A percentile compares a stretch with the other conserved stretches of the same genome.
Conservation (phyloP, 2,329 filamentous ascomycete genomes). For the Aspergillus awamori region DNA sequence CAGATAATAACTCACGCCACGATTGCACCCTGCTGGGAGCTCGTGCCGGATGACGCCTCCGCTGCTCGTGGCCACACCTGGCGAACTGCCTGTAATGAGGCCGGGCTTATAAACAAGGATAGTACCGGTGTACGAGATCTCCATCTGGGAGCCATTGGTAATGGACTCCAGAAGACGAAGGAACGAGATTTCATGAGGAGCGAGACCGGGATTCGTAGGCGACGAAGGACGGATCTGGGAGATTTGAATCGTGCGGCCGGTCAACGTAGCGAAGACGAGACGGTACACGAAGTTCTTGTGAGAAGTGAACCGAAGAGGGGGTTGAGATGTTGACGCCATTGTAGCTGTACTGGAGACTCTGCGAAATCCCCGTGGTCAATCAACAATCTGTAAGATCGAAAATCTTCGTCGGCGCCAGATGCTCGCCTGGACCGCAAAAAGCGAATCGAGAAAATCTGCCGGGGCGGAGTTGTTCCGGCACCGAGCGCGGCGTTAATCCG, state of each 20-base stretch:
- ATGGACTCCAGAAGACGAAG: constrained; percentile 90
- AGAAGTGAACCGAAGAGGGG: constrained; percentile 73
- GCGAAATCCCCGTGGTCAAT: constrained; percentile 14
- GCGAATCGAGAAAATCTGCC: constrained; percentile 37
- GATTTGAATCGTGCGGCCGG: constrained; percentile 85
- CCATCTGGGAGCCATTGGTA: constrained; percentile 92
- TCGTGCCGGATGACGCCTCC: constrained; percentile 79
- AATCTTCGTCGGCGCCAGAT: constrained; percentile 5
- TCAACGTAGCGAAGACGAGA: constrained; percentile 86
- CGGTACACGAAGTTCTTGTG: constrained; percentile 82
- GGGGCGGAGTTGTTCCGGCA: constrained; percentile 32
- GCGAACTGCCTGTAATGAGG: constrained; percentile 81
- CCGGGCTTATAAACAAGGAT: constrained; percentile 90
- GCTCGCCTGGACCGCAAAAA: constrained; percentile 16
- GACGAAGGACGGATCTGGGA: constrained; percentile 90
- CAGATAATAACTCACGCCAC: constrained; percentile 90
- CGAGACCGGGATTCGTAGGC: constrained; percentile 82
- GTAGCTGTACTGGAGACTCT: constrained; percentile 17
- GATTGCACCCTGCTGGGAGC: constrained; percentile 72
- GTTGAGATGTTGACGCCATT: constrained; percentile 49
- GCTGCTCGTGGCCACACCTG: constrained; percentile 69
- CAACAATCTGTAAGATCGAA: background rate
- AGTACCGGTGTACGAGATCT: constrained; percentile 95
- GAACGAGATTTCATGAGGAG: constrained; percentile 92
- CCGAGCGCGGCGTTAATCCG: constrained; percentile 31